Evolutionary conservation across 1,139 yeast species (phyloP).

Genomic region (Candida sanyaensis): DNA sequence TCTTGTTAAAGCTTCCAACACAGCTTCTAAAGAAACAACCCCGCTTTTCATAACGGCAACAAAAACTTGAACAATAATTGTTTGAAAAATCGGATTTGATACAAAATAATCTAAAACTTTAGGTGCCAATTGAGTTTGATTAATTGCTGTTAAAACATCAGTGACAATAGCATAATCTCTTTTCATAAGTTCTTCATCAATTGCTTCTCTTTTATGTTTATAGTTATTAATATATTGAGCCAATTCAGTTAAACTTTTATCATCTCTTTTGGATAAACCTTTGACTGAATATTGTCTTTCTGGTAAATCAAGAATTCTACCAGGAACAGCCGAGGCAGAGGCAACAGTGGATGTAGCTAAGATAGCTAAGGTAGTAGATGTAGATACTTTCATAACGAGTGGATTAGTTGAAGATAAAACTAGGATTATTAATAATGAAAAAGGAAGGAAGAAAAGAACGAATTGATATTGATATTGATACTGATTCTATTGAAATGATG

Average conservation of each 20-base stretch:
- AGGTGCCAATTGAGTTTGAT: conserved; percentile 43
- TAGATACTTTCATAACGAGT: conserved; percentile 27
- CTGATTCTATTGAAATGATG: not conserved
- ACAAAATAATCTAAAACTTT: conserved; percentile 38
- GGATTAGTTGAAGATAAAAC: conserved; percentile 5
- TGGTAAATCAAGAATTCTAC: conserved; percentile 12
- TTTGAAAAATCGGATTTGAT: conserved; percentile 33
- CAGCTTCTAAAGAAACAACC: conserved; percentile 30
- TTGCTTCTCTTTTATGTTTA: conserved; percentile 34
- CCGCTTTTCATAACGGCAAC: conserved; percentile 37
- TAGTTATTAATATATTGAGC: conserved; percentile 23
- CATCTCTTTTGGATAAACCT: conserved; percentile 12
- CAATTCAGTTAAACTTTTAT: conserved; percentile 20
- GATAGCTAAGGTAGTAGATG: conserved; percentile 30
- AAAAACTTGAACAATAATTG: conserved; percentile 35
- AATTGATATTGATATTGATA: not conserved
- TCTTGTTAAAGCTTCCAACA: conserved; percentile 41
- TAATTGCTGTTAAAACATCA: conserved; percentile 40
- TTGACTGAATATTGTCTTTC: conserved; percentile 8
- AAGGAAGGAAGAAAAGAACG: not conserved
- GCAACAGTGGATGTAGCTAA: conserved; percentile 26
- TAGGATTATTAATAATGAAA: too few relatives aligned
- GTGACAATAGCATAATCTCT: conserved; percentile 44
- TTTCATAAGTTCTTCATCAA: conserved; percentile 25
- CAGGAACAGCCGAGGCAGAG: conserved; percentile 28